Conservation (phyloP, 2,329 filamentous ascomycete species). For the Bipolaris oryzae region DNA sequence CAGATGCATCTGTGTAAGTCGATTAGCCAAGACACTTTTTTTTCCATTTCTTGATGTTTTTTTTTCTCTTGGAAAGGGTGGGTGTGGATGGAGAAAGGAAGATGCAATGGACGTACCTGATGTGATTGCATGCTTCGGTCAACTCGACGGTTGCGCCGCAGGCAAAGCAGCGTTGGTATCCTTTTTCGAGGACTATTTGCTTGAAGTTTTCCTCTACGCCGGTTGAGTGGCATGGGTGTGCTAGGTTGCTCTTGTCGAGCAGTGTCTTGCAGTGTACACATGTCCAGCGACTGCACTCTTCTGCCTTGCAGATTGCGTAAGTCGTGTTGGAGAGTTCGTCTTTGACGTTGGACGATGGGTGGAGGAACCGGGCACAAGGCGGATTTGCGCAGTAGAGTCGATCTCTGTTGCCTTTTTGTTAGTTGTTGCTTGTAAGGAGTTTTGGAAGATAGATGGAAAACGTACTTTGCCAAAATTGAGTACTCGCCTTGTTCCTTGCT, state of each 20-base stretch:
- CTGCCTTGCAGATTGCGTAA: constrained; percentile 32
- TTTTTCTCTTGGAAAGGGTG: not conserved
- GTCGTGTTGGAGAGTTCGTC: constrained; percentile 18
- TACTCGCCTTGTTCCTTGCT: constrained; percentile 40
- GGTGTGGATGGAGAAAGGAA: not conserved
- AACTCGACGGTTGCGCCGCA: constrained; percentile 39
- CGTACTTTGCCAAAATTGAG: constrained; percentile 35
- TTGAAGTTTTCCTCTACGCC: constrained; percentile 36
- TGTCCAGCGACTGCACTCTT: constrained; percentile 27
- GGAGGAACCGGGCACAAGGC: constrained; percentile 32
- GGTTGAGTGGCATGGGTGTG: constrained; percentile 29
- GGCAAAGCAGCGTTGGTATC: constrained; percentile 36
- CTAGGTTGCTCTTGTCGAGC: constrained; percentile 10
- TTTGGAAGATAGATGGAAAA: not conserved
- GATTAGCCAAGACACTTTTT: no score
- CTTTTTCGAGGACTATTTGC: constrained; percentile 28
- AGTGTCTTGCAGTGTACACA: constrained; percentile 34
- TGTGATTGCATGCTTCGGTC: constrained; percentile 44
- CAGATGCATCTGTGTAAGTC: constrained; percentile 28
- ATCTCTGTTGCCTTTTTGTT: constrained; percentile 20
- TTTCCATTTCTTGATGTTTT: no score
- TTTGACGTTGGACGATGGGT: constrained; percentile 24
- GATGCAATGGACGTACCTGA: constrained; percentile 15
- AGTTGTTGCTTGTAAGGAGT: not conserved
- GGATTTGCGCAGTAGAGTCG: constrained; percentile 36